phyloP scores from a whole-genome alignment of 2,329 filamentous ascomycete species.

The Colletotrichum australisinense region DNA sequence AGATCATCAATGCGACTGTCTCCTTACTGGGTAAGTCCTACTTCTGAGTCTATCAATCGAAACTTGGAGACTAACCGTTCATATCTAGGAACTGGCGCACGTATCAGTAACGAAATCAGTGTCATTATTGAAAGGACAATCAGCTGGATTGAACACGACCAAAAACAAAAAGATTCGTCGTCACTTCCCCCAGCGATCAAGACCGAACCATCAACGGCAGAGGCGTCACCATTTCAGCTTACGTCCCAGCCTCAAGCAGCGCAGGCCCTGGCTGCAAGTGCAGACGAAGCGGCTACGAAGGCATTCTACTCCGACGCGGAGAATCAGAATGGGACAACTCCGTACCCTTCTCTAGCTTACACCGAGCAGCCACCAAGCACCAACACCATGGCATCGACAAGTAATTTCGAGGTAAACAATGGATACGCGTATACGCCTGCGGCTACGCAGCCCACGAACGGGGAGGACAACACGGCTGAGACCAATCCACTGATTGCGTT shows the following conservation, averaged over 20 bases:
- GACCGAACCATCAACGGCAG: constrained; percentile 13
- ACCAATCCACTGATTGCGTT: constrained; percentile 53
- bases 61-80: constrained; percentile 21
- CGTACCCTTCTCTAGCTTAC: constrained; percentile 47
- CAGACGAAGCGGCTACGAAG: constrained; percentile 40
- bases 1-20: constrained; percentile 75
- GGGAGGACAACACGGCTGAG: constrained; percentile 41
- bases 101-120: constrained; percentile 57
- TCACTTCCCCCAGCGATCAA: constrained; percentile 20
- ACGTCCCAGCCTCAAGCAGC: constrained; percentile 18
- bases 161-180: constrained; percentile 41
- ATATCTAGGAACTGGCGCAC: constrained; percentile 54
- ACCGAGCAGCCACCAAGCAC: constrained; percentile 40
- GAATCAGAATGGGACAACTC: constrained; percentile 40
- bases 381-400: constrained; percentile 35
- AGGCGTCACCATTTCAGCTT: constrained; percentile 16
- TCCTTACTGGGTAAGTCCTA: constrained; percentile 69
- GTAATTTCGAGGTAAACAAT: constrained; percentile 23
- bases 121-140: constrained; percentile 64
- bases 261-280: constrained; percentile 7
- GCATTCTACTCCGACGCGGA: constrained; percentile 43
- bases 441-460: constrained; percentile 18
- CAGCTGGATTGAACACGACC: constrained; percentile 61
- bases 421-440: constrained; percentile 26
- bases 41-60: no score